phyloP scores from a whole-genome alignment of 2,329 filamentous ascomycete species.

The Aureobasidium lini region DNA sequence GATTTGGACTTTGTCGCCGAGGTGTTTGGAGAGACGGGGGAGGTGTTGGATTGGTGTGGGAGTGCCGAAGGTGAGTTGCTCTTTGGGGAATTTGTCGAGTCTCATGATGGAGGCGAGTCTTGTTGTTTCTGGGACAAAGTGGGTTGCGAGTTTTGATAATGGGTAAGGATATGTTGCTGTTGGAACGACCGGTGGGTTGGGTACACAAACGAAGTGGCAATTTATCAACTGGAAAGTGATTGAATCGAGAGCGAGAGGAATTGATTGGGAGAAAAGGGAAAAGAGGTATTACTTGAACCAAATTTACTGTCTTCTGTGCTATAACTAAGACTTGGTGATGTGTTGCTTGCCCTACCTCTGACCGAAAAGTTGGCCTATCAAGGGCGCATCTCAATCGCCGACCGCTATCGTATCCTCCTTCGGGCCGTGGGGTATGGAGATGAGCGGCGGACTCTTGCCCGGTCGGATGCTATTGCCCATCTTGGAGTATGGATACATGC shows the following conservation, averaged over 20 bases:
- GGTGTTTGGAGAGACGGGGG: conserved; percentile 54
- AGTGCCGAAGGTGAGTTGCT: conserved; percentile 53
- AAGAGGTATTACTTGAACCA: too few species aligned
- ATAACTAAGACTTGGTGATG: neutral
- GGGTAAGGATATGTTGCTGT: neutral
- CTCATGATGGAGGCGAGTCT: neutral
- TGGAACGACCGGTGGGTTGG: neutral
- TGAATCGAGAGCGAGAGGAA: too few species aligned
- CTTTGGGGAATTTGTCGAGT: conserved; percentile 41
- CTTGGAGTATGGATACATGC: neutral
- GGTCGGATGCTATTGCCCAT: neutral
- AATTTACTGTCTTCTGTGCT: too few species aligned
- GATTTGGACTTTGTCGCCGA: conserved; percentile 53
- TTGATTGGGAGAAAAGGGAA: too few species aligned
- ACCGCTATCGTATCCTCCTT: conserved; percentile 5
- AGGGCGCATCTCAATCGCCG: neutral
- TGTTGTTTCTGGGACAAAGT: neutral
- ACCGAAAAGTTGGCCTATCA: neutral
- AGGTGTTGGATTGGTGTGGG: conserved; percentile 62
- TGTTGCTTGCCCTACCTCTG: neutral
- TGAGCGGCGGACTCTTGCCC: neutral
- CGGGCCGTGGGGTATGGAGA: too few species aligned
- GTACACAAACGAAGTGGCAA: too few species aligned
- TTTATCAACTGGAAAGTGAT: too few species aligned
- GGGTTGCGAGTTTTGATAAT: neutral